Conservation (phyloP, 1,284 basidiomycete genomes). For the Boletus holoroseus region DNA sequence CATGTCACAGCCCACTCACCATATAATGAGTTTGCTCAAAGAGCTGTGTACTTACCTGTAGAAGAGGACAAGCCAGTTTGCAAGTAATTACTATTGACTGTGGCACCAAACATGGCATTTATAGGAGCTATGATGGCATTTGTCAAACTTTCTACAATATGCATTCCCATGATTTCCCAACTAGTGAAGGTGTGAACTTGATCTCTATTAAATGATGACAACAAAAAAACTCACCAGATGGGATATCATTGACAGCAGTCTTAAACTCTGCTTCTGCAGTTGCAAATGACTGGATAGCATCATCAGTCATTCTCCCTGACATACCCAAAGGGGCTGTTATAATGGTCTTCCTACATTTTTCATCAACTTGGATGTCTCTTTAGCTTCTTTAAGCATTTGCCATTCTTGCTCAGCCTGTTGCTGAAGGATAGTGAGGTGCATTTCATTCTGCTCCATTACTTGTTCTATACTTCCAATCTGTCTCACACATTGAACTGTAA, state of each 20-base stretch:
- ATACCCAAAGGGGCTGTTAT: too few species aligned
- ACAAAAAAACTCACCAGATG: constrained; percentile 9
- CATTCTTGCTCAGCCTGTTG: constrained; percentile 12
- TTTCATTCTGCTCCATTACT: constrained; percentile 7
- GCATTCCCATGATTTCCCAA: constrained; percentile 17
- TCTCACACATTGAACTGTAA: neutral
- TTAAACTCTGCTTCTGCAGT: constrained; percentile 15
- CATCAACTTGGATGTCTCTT: constrained; percentile 17
- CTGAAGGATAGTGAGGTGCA: constrained; percentile 10
- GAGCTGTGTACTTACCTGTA: neutral
- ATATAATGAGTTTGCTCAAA: neutral
- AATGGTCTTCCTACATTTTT: constrained; percentile 7
- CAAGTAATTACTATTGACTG: constrained; percentile 8
- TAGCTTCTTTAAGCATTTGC: constrained; percentile 12
- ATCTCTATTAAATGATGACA: neutral
- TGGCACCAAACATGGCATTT: constrained; percentile 10
- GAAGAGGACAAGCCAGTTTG: constrained; percentile 8
- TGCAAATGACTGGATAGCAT: constrained; percentile 8
- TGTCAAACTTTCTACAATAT: constrained; percentile 15
- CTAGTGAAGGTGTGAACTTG: constrained; percentile 1
- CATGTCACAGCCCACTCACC: neutral
- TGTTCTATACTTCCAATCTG: constrained; percentile 14
- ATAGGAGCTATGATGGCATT: constrained; percentile 12
- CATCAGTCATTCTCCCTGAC: neutral
- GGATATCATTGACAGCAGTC: constrained; percentile 10